Percentiles rank a stretch among this genome's conserved stretches.
Evolutionary conservation across 768 basidiomycete genomes (phyloP).

Genomic region (Boletus subcaerulescens): DNA sequence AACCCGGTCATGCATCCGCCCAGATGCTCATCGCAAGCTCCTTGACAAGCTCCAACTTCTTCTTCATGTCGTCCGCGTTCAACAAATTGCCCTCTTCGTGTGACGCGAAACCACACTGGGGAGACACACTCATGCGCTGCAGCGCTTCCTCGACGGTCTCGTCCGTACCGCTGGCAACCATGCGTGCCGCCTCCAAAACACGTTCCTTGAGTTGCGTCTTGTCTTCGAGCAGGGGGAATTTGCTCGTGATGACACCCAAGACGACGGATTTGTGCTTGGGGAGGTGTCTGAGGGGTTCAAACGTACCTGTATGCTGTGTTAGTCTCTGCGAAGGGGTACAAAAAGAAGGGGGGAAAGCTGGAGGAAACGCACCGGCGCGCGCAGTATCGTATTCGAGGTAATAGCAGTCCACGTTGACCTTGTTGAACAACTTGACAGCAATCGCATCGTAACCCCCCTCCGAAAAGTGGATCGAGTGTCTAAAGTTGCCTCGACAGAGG

Average conservation of each 20-base stretch:
- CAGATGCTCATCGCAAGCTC: slow-evolving; percentile 39
- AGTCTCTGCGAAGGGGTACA: no score
- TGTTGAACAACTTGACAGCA: slow-evolving; percentile 43
- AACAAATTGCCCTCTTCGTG: slow-evolving; percentile 46
- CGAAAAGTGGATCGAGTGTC: slow-evolving; percentile 38
- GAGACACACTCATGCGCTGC: slow-evolving; percentile 41
- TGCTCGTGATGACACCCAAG: slow-evolving; percentile 44
- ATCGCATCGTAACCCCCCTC: slow-evolving; percentile 47
- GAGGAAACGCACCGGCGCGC: slow-evolving; percentile 36
- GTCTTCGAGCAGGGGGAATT: slow-evolving; percentile 43
- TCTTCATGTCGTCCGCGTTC: slow-evolving; percentile 33
- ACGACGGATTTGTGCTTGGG: slow-evolving; percentile 39
- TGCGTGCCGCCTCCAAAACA: slow-evolving; percentile 42
- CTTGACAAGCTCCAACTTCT: slow-evolving; percentile 29
- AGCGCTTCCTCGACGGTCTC: slow-evolving; percentile 38
- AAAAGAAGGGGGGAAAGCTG: not conserved
- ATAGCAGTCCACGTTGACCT: slow-evolving; percentile 42
- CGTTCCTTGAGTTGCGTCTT: slow-evolving; percentile 37
- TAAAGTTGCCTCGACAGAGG: slow-evolving; percentile 41
- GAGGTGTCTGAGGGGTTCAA: slow-evolving; percentile 31
- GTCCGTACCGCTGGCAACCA: slow-evolving; percentile 38
- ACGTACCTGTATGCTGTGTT: slow-evolving; percentile 17
- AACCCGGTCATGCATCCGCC: slow-evolving; percentile 19
- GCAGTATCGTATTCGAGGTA: slow-evolving; percentile 49
- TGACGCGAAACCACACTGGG: slow-evolving; percentile 51